Evolutionary conservation across 768 basidiomycete species (phyloP), one percentile per base, ranked within the genome.

Genomic region (Podaxis sp.): DNA sequence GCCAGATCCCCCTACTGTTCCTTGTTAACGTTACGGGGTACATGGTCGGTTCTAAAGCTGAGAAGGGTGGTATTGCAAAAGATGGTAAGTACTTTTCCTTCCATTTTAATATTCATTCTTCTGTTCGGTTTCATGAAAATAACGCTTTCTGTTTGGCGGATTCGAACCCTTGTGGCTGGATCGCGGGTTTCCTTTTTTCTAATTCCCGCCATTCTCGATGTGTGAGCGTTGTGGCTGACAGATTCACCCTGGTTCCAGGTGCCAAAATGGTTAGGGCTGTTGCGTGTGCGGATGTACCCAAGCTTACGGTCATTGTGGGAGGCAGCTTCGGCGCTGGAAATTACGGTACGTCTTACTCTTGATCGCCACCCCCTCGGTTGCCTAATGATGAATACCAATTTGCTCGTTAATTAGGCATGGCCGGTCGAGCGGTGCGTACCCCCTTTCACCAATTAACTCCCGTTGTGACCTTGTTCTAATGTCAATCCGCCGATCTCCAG

Each of bases 241-340:
- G 28, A 30, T 39, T 52, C 2, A n/a, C 1, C 26, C 44, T 2
- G 24, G 15, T 8, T 53, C 2, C 13, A 84, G 86, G 86, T 42
- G 95, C 95, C 6, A 97, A 97, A 81, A 96, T 98, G 93, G 95
- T 98, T 68, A 88, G 95, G 49, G 93, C 94, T 5, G 94, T 96
- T 17, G 93, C 94, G 4, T 94, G 94, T 66, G 93, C 94, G 17
- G 90, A 96, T 66, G 94, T 96, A 6, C 95, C 96, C 13, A 98
- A 98, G 76, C 80, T 96, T 64, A 97, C 95, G 0, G 92, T 97
- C 30, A 80, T 97, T 54, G 90, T 96, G 26, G 95, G 95, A 17
- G 95, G 95, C 52, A 94, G 92, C 71, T 96, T 94, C 72, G 95
- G 95, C 28, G 95, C 96, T 5, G 95, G 95, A 4, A 97, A 96